Evolutionary conservation across 495 filamentous ascomycete genomes (phyloP), one percentile per base, ranked within the genome.

Genomic region (Rusavskia elegans): DNA sequence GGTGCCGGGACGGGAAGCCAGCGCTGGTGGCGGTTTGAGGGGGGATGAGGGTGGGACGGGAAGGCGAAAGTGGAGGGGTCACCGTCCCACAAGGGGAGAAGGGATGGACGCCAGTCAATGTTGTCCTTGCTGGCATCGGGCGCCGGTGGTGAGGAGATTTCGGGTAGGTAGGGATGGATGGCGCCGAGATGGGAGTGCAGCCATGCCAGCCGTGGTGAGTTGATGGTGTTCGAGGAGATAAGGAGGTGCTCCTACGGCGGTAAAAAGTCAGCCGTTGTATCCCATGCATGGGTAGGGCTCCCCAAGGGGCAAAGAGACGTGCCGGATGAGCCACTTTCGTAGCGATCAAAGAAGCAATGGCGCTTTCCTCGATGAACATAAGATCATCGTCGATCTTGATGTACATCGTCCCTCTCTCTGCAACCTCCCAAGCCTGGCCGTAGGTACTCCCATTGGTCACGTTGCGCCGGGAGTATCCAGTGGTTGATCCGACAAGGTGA

Each of bases 361-460:
- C 61, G 41, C 61, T 62, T 41, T 69, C 63, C n/a, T 69, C 66
- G 25, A 74, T 64, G 50, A 65, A 74, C 25, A 70, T 37, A 40
- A 74, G 63, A 55, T 74, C 71, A 54, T 74, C 71, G 56, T 74
- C 71, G 38, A 74, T 71, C 53, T 74, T 74, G 57, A 74, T 59
- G 51, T 72, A 73, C 17, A 73, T 68, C 11, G 61, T 61, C 44
- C 64, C 45, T 10, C 63, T 55, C 50, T 72, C 61, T 0, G 57
- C 57, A 58, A 56, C 57, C 49, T 70, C 58, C 55, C 64, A 63
- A 46, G 61, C 63, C 37, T 61, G 60, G 30, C 57, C 59, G 45
- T 63, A 70, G 20, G 58, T 9, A 55, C 55, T 53, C 48, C 63
- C 64, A 32, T 53, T 55, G 5, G 30, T 50, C 14, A 62, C 39